These are phyloP conservation scores for Tuber borchii DNA, from an alignment of 495 filamentous ascomycete species.

Conservation along the genomic window DNA sequence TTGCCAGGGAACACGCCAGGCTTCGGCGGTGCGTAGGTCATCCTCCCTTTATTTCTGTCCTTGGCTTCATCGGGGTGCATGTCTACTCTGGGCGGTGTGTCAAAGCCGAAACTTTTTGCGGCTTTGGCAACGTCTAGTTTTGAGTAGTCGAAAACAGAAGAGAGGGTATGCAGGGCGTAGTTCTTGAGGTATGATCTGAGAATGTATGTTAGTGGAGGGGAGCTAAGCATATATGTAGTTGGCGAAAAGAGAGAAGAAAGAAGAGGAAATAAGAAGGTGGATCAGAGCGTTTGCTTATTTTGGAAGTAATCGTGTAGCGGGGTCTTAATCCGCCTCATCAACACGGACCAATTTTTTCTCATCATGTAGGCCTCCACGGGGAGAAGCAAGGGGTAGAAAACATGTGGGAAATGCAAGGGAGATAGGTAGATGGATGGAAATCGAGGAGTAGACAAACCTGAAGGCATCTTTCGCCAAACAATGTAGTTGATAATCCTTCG, in stretches of 20 bases:
- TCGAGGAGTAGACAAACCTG: constrained; percentile 28
- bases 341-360: constrained; percentile 51
- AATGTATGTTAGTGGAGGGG: constrained; percentile 12
- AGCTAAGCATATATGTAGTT: background rate
- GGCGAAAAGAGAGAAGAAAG: constrained; percentile 4
- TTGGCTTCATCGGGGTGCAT: constrained; percentile 18
- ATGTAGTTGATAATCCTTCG: constrained; percentile 36
- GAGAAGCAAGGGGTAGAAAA: background rate
- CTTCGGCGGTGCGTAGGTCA: constrained; percentile 35
- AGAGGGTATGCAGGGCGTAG: constrained; percentile 34
- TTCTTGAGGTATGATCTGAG: constrained; percentile 39
- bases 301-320: constrained; percentile 46
- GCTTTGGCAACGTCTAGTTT: constrained; percentile 34
- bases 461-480: constrained; percentile 38
- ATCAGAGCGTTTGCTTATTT: constrained; percentile 44
- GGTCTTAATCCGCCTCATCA: constrained; percentile 55
- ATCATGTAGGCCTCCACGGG: constrained; percentile 24
- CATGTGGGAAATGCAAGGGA: background rate
- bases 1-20: background rate
- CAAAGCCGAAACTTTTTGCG: constrained; percentile 39
- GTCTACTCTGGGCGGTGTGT: constrained; percentile 37
- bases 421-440: background rate
- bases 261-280: constrained; percentile 12
- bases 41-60: constrained; percentile 25
- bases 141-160: constrained; percentile 32